A percentile compares a stretch with the other conserved stretches of the same genome.
Evolutionary conservation across 805 yeast species (phyloP).

Genomic region (Suhomyces sp.): DNA sequence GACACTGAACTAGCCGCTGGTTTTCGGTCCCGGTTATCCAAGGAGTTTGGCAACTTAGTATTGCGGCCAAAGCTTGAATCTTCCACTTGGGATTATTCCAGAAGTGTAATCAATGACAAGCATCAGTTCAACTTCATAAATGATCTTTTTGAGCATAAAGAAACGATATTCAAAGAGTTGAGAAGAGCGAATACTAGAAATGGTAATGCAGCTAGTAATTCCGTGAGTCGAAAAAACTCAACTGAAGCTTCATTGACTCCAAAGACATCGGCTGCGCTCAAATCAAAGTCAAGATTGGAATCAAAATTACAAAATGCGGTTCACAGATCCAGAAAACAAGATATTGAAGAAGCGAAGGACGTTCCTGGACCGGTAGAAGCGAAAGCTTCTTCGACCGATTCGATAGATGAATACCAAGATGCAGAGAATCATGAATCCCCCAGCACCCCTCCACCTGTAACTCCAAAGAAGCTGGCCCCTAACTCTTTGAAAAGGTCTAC

Average conservation of each 20-base stretch:
- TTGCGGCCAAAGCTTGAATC: conserved; percentile 44
- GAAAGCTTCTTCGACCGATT: not conserved
- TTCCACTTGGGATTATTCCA: conserved; percentile 17
- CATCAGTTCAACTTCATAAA: conserved; percentile 56
- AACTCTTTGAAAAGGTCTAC: conserved; percentile 31
- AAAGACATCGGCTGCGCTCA: conserved; percentile 10
- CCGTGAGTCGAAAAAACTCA: conserved; percentile 5
- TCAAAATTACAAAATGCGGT: conserved; percentile 26
- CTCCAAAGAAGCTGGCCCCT: conserved; percentile 12
- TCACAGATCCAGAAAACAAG: conserved; percentile 12
- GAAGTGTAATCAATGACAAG: conserved; percentile 47
- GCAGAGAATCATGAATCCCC: not conserved
- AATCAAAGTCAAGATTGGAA: conserved; percentile 27
- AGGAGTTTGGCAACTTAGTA: conserved; percentile 63
- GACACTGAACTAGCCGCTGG: conserved; percentile 30
- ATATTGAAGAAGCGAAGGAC: not conserved
- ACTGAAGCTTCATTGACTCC: not conserved
- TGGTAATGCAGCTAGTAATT: not conserved
- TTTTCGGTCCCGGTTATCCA: conserved; percentile 51
- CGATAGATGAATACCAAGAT: not conserved
- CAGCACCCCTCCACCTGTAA: conserved; percentile 19
- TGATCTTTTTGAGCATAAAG: conserved; percentile 61
- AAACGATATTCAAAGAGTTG: conserved; percentile 62
- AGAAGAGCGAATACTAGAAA: conserved; percentile 33
- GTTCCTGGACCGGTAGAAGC: not conserved